phyloP scores from a whole-genome alignment of 2,329 filamentous ascomycete species.

The Stachybotrys chartarum region DNA sequence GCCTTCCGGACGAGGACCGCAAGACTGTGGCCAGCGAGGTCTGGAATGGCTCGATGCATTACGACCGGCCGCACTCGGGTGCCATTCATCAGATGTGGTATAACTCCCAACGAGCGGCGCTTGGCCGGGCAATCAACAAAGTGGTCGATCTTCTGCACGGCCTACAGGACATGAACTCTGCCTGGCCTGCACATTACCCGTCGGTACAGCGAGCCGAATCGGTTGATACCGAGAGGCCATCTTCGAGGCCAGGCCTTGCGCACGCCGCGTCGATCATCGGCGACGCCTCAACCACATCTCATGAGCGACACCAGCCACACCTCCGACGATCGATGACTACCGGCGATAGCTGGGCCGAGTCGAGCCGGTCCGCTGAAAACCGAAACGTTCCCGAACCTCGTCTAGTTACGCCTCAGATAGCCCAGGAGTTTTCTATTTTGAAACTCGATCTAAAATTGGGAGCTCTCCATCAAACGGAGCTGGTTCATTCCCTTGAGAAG shows the following conservation, averaged over 20 bases:
- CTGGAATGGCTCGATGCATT: conserved; percentile 37
- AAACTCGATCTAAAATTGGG: conserved; percentile 94
- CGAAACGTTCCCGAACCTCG: conserved; percentile 63
- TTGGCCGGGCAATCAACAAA: conserved; percentile 81
- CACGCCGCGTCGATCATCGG: conserved; percentile 57
- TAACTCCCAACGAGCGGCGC: conserved; percentile 80
- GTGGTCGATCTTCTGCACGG: conserved; percentile 78
- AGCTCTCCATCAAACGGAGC: conserved; percentile 74
- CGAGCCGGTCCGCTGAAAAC: conserved; percentile 62
- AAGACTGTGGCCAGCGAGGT: conserved; percentile 37
- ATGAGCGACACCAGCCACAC: conserved; percentile 37
- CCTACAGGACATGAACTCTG: conserved; percentile 80
- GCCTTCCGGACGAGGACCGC: conserved; percentile 57
- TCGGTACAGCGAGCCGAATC: conserved; percentile 61
- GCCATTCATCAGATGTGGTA: conserved; percentile 92
- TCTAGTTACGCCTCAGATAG: conserved; percentile 84
- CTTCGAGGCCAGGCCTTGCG: conserved; percentile 53
- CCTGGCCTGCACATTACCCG: conserved; percentile 94
- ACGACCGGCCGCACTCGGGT: conserved; percentile 53
- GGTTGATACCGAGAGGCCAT: conserved; percentile 33
- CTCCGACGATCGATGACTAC: conserved; percentile 68
- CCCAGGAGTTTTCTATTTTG: conserved; percentile 90
- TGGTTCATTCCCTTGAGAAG: conserved; percentile 94
- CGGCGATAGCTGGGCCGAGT: conserved; percentile 53
- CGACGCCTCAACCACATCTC: conserved; percentile 24